Base-by-base conservation (phyloP, 352 stramenopile species). In the Phytophthora syringae region DNA sequence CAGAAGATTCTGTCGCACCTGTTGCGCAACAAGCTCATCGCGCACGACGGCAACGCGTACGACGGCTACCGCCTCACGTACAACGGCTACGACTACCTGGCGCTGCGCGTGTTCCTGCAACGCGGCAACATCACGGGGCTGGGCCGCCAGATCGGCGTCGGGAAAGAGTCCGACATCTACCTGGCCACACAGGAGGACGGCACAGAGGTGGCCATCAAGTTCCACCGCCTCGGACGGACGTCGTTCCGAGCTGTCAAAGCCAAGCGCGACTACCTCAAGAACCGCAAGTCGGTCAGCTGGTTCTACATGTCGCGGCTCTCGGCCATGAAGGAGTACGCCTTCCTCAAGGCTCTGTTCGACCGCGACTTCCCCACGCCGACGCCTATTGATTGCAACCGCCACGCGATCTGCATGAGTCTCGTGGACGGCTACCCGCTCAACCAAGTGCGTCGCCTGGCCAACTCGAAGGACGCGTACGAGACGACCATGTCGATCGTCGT, bases 101-200 rank as follows among this genome's bases (percentile, higher is more conserved):
- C 98, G 18, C 79, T 99, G 45, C 85, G 97, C 36, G 92, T 98
- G 48, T 94, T 99, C 55, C 90, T 99, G 49, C 80, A 92, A 30
- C 85, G 97, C 22, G 95, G 94, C 18, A 84, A 99, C 59, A 97
- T 99, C 61, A 78, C 76, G 6, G 94, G 89, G 2, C 70, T 98
- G 18, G 94, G 94, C 6, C 84, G 90, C 27, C 89, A 98, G 66
- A 99, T 99, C 61, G 98, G 98, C 24, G 97, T 99, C 27, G 98
- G 98, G 37, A 99, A 99, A 70, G 98, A 99, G 74, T 98, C 90
- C 16, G 98, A 99, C 80, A 98, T 99, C 56, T 99, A 99, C 74
- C 67, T 99, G 42, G 97, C 95, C 21, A 92, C 83, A 6, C 86
- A 95, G 58, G 84, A 93, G 16, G 92, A 99, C 64, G 97, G 97